These are phyloP conservation scores for Bauhinia variegata DNA, from an alignment of 306 rosid species.

Conservation along the genomic window DNA sequence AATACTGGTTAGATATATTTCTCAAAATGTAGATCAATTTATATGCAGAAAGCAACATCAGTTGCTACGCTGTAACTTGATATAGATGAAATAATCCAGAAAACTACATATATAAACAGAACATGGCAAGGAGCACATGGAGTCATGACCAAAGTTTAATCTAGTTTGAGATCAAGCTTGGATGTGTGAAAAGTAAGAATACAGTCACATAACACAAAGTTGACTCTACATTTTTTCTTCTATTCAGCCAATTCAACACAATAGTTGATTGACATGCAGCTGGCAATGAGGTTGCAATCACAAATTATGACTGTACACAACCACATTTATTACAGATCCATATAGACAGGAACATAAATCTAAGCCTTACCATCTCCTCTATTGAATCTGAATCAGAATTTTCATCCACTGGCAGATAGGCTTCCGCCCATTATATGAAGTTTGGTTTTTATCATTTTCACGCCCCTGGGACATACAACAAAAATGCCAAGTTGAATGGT, in stretches of 20 bases:
- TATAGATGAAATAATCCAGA: slow-evolving; percentile 10
- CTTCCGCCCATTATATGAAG: slow-evolving; percentile 17
- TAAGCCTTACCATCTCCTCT: slow-evolving; percentile 33
- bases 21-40: background rate
- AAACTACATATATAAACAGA: background rate
- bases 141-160: slow-evolving; percentile 3
- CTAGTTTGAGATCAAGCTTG: background rate
- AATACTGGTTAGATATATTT: background rate
- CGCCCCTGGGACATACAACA: slow-evolving; percentile 28
- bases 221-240: background rate
- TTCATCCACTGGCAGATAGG: slow-evolving; percentile 13
- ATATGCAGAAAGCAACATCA: background rate
- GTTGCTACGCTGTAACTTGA: background rate
- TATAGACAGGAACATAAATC: background rate
- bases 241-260: background rate
- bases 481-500: slow-evolving; percentile 4
- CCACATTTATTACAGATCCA: background rate
- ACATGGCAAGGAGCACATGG: slow-evolving; percentile 1
- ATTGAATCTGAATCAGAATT: slow-evolving; percentile 28
- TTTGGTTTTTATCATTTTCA: slow-evolving; percentile 19
- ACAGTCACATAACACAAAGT: too few species aligned
- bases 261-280: background rate
- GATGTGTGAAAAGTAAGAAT: too few species aligned
- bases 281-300: background rate
- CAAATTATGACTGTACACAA: background rate